Evolutionary conservation across 2,329 filamentous ascomycete species (phyloP).

Genomic region (Colletotrichum eleusines): DNA sequence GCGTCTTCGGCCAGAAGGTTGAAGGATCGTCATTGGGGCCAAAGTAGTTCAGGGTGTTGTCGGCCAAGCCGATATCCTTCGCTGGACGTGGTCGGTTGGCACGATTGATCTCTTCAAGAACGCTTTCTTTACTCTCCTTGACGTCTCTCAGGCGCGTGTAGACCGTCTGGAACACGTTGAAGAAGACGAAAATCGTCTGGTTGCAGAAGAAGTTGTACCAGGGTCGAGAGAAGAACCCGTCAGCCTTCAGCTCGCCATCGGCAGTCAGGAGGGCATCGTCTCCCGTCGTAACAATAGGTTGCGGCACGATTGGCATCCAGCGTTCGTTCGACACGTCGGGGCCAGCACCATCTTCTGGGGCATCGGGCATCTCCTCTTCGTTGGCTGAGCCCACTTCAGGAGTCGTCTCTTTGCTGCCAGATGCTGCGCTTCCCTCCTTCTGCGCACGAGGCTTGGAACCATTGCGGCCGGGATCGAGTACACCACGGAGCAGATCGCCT

Average conservation of each 20-base stretch:
- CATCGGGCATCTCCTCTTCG: constrained; percentile 80
- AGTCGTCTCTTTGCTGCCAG: constrained; percentile 88
- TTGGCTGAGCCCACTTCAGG: constrained; percentile 83
- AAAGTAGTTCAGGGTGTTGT: constrained; percentile 85
- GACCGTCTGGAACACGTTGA: constrained; percentile 91
- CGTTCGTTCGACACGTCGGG: constrained; percentile 74
- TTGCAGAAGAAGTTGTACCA: constrained; percentile 94
- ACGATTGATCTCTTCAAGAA: constrained; percentile 79
- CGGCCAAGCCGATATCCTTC: constrained; percentile 83
- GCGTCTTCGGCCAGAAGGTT: constrained; percentile 86
- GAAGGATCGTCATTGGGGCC: constrained; percentile 68
- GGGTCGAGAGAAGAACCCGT: constrained; percentile 83
- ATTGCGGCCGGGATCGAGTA: constrained; percentile 82
- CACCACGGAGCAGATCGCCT: constrained; percentile 84
- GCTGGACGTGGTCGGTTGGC: constrained; percentile 84
- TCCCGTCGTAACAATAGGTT: constrained; percentile 64
- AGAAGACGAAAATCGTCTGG: constrained; percentile 92
- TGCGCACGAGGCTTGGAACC: constrained; percentile 77
- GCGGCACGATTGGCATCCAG: constrained; percentile 73
- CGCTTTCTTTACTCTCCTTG: constrained; percentile 82
- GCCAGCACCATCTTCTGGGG: constrained; percentile 66
- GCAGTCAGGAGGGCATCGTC: constrained; percentile 68
- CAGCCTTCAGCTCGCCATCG: constrained; percentile 76
- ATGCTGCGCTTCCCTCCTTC: constrained; percentile 83
- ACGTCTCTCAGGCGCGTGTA: constrained; percentile 87